Percentiles rank a stretch among this genome's conserved stretches.
These are phyloP conservation scores for Actinomortierella ambigua DNA, from an alignment of 371 early-diverging fungal genomes.

Conservation along the genomic window DNA sequence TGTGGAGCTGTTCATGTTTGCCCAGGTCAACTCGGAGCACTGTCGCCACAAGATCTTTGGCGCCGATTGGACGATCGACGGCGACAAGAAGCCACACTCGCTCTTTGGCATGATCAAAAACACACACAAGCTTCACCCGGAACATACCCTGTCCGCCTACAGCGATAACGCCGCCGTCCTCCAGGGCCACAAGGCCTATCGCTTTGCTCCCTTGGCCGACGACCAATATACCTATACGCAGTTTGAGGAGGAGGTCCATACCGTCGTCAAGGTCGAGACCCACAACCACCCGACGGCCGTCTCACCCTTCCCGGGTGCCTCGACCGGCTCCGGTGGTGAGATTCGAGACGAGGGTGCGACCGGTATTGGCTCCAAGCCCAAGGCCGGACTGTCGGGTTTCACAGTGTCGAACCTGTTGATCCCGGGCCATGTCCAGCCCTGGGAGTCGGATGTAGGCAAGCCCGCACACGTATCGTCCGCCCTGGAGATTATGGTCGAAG, in stretches of 20 bases:
- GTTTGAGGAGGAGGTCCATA: slow-evolving; percentile 72
- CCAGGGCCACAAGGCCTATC: slow-evolving; percentile 74
- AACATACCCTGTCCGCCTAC: slow-evolving; percentile 91
- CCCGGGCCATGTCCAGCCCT: slow-evolving; percentile 88
- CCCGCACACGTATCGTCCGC: slow-evolving; percentile 91
- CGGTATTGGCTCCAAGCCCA: slow-evolving; percentile 93
- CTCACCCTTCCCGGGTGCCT: slow-evolving; percentile 96
- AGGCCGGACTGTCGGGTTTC: slow-evolving; percentile 94
- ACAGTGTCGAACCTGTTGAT: slow-evolving; percentile 91
- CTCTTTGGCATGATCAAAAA: slow-evolving; percentile 95
- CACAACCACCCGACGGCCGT: slow-evolving; percentile 99
- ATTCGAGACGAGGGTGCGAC: slow-evolving; percentile 98
- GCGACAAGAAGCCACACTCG: slow-evolving; percentile 74
- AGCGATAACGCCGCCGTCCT: slow-evolving; percentile 97
- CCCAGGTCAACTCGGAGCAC: slow-evolving; percentile 98
- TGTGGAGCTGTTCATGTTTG: slow-evolving; percentile 98
- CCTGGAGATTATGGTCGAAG: slow-evolving; percentile 95
- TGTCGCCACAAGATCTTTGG: slow-evolving; percentile 98
- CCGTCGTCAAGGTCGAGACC: slow-evolving; percentile 96
- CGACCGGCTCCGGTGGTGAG: slow-evolving; percentile 95
- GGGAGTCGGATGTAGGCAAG: slow-evolving; percentile 89
- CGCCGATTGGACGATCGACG: slow-evolving; percentile 95
- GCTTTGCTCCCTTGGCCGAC: slow-evolving; percentile 67
- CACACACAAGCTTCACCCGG: slow-evolving; percentile 83
- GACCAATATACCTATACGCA: slow-evolving; percentile 54